Conservation (phyloP, 2,329 filamentous ascomycete genomes). For the Penicillium sp. region DNA sequence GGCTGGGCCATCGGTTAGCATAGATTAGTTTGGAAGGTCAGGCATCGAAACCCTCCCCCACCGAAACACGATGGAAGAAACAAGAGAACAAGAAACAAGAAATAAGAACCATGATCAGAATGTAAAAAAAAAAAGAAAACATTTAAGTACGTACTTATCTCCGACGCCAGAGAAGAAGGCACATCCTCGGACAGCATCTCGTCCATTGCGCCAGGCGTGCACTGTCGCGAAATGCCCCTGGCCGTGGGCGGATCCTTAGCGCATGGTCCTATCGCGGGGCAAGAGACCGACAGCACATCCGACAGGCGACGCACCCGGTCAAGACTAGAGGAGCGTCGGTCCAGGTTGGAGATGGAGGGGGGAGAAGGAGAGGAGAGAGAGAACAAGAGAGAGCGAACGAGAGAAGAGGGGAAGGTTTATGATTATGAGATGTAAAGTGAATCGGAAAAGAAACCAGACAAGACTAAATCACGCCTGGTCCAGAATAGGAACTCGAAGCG, state of each 20-base stretch:
- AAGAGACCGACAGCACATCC: slow-evolving; percentile 21
- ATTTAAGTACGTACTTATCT: slow-evolving; percentile 34
- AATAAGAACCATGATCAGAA: background rate
- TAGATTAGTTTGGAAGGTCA: slow-evolving; percentile 25
- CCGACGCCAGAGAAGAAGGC: slow-evolving; percentile 35
- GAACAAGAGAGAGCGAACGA: background rate
- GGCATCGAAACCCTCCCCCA: slow-evolving; percentile 11
- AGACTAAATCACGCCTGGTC: background rate
- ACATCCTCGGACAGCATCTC: slow-evolving; percentile 38
- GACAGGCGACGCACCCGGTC: slow-evolving; percentile 16
- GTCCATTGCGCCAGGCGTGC: slow-evolving; percentile 35
- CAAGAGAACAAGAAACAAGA: background rate
- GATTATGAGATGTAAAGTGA: slow-evolving; percentile 5
- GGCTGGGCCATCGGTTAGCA: slow-evolving; percentile 18
- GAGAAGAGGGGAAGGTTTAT: slow-evolving; percentile 3
- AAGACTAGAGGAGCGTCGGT: slow-evolving; percentile 7
- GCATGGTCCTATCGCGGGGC: slow-evolving; percentile 37
- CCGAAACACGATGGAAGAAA: background rate
- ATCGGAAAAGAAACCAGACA: slow-evolving; percentile 1
- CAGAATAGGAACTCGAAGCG: slow-evolving; percentile 27
- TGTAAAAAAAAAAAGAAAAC: slow-evolving; percentile 2
- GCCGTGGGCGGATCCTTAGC: slow-evolving; percentile 35
- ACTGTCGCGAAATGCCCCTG: slow-evolving; percentile 38
- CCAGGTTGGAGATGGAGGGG: slow-evolving; percentile 14
- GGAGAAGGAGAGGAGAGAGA: too few relatives aligned